Conservation (phyloP, 2,329 filamentous ascomycete genomes). For the Pseudogymnoascus sp. region DNA sequence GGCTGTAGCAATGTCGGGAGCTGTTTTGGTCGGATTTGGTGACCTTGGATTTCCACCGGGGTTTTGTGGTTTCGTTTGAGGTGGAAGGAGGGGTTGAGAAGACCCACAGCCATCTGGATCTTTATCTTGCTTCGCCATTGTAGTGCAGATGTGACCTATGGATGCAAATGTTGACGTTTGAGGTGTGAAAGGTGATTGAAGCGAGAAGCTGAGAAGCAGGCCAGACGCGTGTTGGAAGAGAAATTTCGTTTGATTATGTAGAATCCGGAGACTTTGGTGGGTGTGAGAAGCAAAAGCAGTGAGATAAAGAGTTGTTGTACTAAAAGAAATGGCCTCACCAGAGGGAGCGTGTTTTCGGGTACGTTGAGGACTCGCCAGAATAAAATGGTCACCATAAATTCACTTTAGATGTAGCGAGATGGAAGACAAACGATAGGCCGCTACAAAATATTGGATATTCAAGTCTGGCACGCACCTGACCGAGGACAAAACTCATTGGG, state of each 20-base stretch:
- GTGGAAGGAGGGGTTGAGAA: not conserved
- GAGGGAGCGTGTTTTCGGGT: not conserved
- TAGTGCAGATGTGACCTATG: not conserved
- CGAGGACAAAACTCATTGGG: slow-evolving; percentile 1
- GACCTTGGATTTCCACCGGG: not conserved
- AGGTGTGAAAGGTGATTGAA: not conserved
- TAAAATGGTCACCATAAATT: not conserved
- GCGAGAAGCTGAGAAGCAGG: not conserved
- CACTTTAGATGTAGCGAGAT: not conserved
- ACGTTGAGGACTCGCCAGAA: not conserved
- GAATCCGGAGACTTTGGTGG: not conserved
- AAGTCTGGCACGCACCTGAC: not conserved
- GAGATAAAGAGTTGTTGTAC: not conserved
- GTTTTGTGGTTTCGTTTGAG: not conserved
- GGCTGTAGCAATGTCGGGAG: not conserved
- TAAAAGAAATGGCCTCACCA: not conserved
- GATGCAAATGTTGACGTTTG: not conserved
- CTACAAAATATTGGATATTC: slow-evolving; percentile 8
- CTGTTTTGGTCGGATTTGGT: not conserved
- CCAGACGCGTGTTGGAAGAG: not conserved
- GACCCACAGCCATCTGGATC: not conserved
- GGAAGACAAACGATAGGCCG: not conserved
- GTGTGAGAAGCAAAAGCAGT: not conserved
- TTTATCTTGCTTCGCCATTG: not conserved
- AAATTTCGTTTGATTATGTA: no score